Base-by-base conservation (phyloP, 257 asterid genomes). In the Vinca minor region DNA sequence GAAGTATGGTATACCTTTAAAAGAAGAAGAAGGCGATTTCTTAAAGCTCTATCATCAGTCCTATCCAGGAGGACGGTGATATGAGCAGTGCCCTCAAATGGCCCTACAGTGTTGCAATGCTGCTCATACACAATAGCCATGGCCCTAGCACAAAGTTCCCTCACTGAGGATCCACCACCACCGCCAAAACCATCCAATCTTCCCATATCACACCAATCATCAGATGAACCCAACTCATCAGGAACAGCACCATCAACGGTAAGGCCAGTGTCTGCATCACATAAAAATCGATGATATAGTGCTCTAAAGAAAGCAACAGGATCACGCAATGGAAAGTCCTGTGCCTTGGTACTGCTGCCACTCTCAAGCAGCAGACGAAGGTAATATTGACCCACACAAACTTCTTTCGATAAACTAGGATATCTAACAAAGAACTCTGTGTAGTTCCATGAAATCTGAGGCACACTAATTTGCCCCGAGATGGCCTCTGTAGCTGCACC, bases 111-210 rank as follows among this genome's bases (percentile, higher is more conserved):
- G 73, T 67, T 77, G 76, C 74, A 78, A 78, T 89, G 99, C 60
- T 93, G 96, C 76, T 93, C 99, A 68, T 89, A 93, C 73, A 89
- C 99, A 78, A 93, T 93, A 59, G 99, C 82, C 99, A 93, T 87
- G 66, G 99, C 97, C 81, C 99, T 85, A 21, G 99, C 99, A 79
- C 97, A 93, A 62, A 93, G 97, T 81, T 93, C 99, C 84, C 99
- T 84, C 61, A 93, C 99, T 17, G 91, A 93, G 69, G 93, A 89
- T 61, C 97, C 99, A 50, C 99, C 99, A 36, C 96, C 97, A 56
- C 99, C 99, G 62, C 99, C 99, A 76, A 93, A 93, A 74, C 99
- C 99, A 84, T 93, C 99, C 70, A 93, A 82, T 66, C 97, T 84
- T 67, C 91, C 97, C 92, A 89, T 82, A 84, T 93, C 97, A 77